These are phyloP conservation scores for Talaromyces albobiverticillius DNA, from an alignment of 2,329 filamentous ascomycete species.

Conservation along the genomic window DNA sequence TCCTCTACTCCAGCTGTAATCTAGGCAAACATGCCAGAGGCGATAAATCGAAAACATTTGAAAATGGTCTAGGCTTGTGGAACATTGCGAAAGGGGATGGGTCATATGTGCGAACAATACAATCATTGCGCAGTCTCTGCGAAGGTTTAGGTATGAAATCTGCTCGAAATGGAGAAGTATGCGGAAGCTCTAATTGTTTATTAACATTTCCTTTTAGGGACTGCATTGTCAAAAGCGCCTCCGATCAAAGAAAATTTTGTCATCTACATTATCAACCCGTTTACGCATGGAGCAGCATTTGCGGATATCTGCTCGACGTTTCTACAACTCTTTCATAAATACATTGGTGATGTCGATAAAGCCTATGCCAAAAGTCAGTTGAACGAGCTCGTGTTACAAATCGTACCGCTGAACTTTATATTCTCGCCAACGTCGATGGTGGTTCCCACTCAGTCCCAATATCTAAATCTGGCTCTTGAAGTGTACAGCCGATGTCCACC, in stretches of 20 bases:
- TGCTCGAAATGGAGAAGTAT: background rate
- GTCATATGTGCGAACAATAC: constrained; percentile 34
- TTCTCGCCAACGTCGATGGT: constrained; percentile 52
- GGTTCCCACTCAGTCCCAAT: constrained; percentile 48
- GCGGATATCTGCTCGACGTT: constrained; percentile 57
- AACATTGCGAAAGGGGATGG: constrained; percentile 23
- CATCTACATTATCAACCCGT: constrained; percentile 60
- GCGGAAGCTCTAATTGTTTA: background rate
- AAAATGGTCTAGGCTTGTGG: constrained; percentile 39
- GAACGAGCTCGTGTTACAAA: constrained; percentile 55
- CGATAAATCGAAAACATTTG: constrained; percentile 37
- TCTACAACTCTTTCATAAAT: constrained; percentile 55
- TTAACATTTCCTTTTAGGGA: constrained; percentile 28
- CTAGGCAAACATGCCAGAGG: constrained; percentile 52
- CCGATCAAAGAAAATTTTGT: constrained; percentile 46
- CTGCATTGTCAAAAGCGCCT: constrained; percentile 31
- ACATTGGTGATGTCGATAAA: constrained; percentile 40
- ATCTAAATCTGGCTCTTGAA: constrained; percentile 53
- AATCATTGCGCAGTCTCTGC: constrained; percentile 31
- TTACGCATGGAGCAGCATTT: constrained; percentile 43
- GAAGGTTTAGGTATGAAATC: constrained; percentile 34
- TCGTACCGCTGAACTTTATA: constrained; percentile 56
- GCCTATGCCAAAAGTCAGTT: constrained; percentile 27
- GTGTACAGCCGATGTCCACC: constrained; percentile 59
- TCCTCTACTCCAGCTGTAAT: constrained; percentile 56